Conservation (phyloP, 495 filamentous ascomycete genomes). For the Aspergillus avenaceus region DNA sequence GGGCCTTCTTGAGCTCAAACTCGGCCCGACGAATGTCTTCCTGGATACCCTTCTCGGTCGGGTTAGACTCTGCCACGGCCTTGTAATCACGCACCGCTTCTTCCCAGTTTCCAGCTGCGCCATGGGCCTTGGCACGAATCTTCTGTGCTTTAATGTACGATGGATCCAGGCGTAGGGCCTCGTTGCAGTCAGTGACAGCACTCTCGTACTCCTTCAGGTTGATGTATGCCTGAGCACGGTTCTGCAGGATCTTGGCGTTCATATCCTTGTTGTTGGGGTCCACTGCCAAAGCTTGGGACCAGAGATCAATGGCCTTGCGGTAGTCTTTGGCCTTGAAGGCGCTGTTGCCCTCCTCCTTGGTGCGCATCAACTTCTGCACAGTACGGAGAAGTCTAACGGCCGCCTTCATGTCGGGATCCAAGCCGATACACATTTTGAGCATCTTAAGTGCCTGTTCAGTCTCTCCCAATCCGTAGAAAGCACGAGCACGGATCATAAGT, state of each 20-base stretch:
- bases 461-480: slow-evolving; percentile 86
- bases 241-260: slow-evolving; percentile 91
- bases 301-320: slow-evolving; percentile 76
- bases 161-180: slow-evolving; percentile 81
- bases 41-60: slow-evolving; percentile 68
- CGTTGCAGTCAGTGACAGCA: slow-evolving; percentile 80
- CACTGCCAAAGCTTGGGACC: slow-evolving; percentile 76
- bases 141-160: slow-evolving; percentile 86
- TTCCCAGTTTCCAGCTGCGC: slow-evolving; percentile 83
- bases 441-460: slow-evolving; percentile 93
- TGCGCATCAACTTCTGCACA: slow-evolving; percentile 85
- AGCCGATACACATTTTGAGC: slow-evolving; percentile 81
- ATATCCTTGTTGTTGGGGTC: slow-evolving; percentile 88
- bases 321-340: slow-evolving; percentile 83
- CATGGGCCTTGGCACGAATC: slow-evolving; percentile 84
- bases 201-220: slow-evolving; percentile 77
- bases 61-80: slow-evolving; percentile 74
- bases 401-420: slow-evolving; percentile 87
- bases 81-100: slow-evolving; percentile 85
- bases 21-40: slow-evolving; percentile 88
- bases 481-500: slow-evolving; percentile 80
- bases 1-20: slow-evolving; percentile 94
- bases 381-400: slow-evolving; percentile 78
- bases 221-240: slow-evolving; percentile 71
- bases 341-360: slow-evolving; percentile 89